phyloP scores from a whole-genome alignment of 306 rosid species.

The Malus sylvestris region DNA sequence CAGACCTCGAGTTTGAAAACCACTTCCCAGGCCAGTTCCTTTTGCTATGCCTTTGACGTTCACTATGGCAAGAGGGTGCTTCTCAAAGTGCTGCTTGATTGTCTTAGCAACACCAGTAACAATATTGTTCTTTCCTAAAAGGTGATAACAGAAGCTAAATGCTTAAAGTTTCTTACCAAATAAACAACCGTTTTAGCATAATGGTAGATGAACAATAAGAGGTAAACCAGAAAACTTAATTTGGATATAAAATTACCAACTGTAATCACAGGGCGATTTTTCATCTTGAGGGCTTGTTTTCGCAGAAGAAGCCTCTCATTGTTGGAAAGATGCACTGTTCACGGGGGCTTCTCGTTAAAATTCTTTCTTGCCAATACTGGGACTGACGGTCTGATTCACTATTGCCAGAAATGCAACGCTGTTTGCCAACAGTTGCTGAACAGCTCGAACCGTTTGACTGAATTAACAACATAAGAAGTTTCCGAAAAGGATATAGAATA shows the following conservation, averaged over 20 bases:
- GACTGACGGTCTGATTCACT: slow-evolving; percentile 19
- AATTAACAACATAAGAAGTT: slow-evolving; percentile 9
- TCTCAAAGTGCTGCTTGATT: slow-evolving; percentile 47
- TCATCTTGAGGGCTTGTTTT: slow-evolving; percentile 56
- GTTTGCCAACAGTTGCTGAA: slow-evolving; percentile 22
- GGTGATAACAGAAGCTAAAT: neutral
- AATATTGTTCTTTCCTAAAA: neutral
- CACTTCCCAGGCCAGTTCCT: slow-evolving; percentile 74
- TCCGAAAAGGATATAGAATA: neutral
- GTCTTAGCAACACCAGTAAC: neutral
- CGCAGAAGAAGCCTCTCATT: slow-evolving; percentile 77
- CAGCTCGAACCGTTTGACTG: slow-evolving; percentile 39
- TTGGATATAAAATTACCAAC: neutral
- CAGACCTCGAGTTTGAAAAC: slow-evolving; percentile 73
- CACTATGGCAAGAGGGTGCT: slow-evolving; percentile 33
- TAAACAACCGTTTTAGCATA: neutral
- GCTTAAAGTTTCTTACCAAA: neutral
- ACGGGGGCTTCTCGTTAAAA: slow-evolving; percentile 29
- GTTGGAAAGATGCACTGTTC: slow-evolving; percentile 54
- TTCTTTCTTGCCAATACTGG: slow-evolving; percentile 21
- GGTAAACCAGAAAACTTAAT: too few relatives aligned
- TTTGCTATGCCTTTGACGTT: slow-evolving; percentile 34
- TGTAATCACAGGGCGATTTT: slow-evolving; percentile 60
- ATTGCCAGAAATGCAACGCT: slow-evolving; percentile 22
- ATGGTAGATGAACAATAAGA: too few relatives aligned